These are phyloP conservation scores for Malassezia arunalokei DNA, from an alignment of 1,284 basidiomycete genomes.

Conservation along the genomic window DNA sequence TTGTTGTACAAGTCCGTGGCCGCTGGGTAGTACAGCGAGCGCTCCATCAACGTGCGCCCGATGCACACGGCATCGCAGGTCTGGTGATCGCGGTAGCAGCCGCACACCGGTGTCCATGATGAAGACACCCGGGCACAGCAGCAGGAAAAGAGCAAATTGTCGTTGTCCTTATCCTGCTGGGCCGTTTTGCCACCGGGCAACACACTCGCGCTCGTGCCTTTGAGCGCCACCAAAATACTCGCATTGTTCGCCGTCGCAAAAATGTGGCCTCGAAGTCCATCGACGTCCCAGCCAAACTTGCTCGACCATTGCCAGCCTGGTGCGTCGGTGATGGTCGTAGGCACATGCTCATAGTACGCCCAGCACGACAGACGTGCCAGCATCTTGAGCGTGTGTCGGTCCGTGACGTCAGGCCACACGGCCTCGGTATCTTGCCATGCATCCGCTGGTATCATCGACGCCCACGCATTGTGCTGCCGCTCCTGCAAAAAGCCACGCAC, in stretches of 20 bases:
- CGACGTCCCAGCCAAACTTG: slow-evolving; percentile 83
- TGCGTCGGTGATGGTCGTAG: slow-evolving; percentile 8
- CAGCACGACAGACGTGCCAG: slow-evolving; percentile 91
- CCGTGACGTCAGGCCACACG: slow-evolving; percentile 56
- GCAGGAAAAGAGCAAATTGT: slow-evolving; percentile 94
- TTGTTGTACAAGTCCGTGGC: slow-evolving; percentile 55
- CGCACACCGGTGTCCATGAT: slow-evolving; percentile 89
- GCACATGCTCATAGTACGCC: slow-evolving; percentile 55
- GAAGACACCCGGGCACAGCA: slow-evolving; percentile 90
- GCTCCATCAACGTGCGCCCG: slow-evolving; percentile 64
- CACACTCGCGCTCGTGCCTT: slow-evolving; percentile 74
- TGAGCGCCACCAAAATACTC: slow-evolving; percentile 79
- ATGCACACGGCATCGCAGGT: slow-evolving; percentile 71
- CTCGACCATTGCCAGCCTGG: slow-evolving; percentile 48
- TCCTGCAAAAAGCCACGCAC: slow-evolving; percentile 3
- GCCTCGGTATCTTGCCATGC: slow-evolving; percentile 51
- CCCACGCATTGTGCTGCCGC: not conserved
- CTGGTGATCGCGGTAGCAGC: slow-evolving; percentile 55
- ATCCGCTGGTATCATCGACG: not conserved
- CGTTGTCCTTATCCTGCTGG: slow-evolving; percentile 84
- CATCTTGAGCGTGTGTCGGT: slow-evolving; percentile 62
- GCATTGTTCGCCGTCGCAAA: slow-evolving; percentile 53
- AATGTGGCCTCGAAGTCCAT: slow-evolving; percentile 82
- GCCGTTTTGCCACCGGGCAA: slow-evolving; percentile 72
- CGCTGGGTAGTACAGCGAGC: slow-evolving; percentile 81